These are phyloP conservation scores for Dryas integrifolia DNA, from an alignment of 331 rosid species.

Conservation along the genomic window DNA sequence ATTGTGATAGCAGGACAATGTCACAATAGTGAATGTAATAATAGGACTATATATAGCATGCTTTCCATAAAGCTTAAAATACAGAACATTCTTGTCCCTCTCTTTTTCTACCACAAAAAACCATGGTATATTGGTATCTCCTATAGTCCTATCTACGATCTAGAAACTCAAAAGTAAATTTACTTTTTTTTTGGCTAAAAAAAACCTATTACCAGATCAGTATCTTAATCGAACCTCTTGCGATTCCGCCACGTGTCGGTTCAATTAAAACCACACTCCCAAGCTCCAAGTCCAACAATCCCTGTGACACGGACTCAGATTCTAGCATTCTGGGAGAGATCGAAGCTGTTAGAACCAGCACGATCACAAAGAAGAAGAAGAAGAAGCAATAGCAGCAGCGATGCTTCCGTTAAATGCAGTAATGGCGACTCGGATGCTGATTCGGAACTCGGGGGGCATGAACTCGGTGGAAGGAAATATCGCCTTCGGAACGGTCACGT, in stretches of 20 bases:
- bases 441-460: constrained; percentile 36
- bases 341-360: neutral
- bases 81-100: too few relatives aligned
- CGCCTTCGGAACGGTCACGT: constrained; percentile 59
- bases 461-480: constrained; percentile 36
- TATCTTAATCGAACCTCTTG: neutral
- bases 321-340: constrained; percentile 1
- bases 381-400: neutral
- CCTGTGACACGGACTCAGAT: neutral
- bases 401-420: constrained; percentile 52
- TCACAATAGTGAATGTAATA: too few relatives aligned
- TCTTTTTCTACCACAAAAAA: too few relatives aligned
- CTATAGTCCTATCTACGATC: too few relatives aligned
- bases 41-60: too few relatives aligned
- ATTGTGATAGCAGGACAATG: too few relatives aligned
- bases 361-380: constrained; percentile 6
- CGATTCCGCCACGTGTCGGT: constrained; percentile 19
- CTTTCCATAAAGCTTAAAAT: too few relatives aligned
- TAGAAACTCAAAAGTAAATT: too few relatives aligned
- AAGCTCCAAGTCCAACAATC: neutral
- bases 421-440: constrained; percentile 48
- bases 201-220: neutral
- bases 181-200: too few relatives aligned
- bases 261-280: neutral
- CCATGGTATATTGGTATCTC: too few relatives aligned